Percentiles rank a stretch among this genome's conserved stretches.
phyloP scores from a whole-genome alignment of 106 monocot species.

The Amphibolis antarctica region DNA sequence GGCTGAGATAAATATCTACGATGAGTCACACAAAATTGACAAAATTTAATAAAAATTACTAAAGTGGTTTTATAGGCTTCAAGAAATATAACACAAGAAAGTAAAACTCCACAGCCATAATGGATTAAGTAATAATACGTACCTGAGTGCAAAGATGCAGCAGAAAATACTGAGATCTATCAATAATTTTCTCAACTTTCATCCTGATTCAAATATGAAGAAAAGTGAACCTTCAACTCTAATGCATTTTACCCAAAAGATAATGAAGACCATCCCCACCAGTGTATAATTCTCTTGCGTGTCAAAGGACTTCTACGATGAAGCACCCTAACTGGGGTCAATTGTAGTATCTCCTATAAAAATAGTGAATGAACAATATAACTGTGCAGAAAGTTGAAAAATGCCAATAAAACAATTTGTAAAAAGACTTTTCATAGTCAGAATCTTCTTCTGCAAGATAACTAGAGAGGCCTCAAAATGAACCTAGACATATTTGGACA shows the following conservation, averaged over 20 bases:
- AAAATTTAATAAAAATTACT: too few relatives aligned
- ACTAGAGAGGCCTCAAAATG: too few relatives aligned
- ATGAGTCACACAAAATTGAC: neutral
- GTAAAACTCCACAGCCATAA: neutral
- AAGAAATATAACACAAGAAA: too few relatives aligned
- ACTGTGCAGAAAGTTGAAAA: too few relatives aligned
- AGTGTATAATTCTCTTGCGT: constrained; percentile 76
- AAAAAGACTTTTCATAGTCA: too few relatives aligned
- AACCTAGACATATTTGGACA: too few relatives aligned
- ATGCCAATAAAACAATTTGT: too few relatives aligned
- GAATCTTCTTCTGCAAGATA: too few relatives aligned
- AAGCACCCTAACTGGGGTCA: constrained; percentile 81
- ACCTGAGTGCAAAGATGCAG: constrained; percentile 97
- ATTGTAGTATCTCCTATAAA: constrained; percentile 69
- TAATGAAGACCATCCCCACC: constrained; percentile 28
- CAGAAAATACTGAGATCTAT: constrained; percentile 57
- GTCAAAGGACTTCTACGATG: constrained; percentile 91
- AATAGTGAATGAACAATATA: neutral
- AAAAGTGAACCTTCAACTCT: neutral
- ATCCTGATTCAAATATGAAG: constrained; percentile 45
- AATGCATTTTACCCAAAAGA: neutral
- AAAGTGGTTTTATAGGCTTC: too few relatives aligned
- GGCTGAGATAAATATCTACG: too few relatives aligned
- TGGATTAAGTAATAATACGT: neutral
- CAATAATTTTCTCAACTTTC: constrained; percentile 54